Percentiles rank a stretch among this genome's conserved stretches.
Evolutionary conservation across 1,284 basidiomycete species (phyloP).

Genomic region (Cystobasidium slooffiae): DNA sequence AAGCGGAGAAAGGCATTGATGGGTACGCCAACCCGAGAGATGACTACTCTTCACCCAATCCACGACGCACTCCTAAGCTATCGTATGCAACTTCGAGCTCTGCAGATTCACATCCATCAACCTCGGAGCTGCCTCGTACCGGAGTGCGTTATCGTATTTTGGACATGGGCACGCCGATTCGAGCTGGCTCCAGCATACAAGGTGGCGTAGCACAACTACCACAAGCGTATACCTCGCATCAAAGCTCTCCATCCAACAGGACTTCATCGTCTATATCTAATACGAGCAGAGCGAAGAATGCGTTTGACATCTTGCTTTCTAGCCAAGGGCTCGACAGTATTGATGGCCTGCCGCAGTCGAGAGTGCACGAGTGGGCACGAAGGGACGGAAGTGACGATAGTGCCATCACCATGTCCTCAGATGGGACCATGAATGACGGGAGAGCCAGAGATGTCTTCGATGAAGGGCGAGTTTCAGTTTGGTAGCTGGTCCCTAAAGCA

Average conservation of each 20-base stretch:
- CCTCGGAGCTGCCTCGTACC: not conserved
- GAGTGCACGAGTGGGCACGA: conserved; percentile 8
- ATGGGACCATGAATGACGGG: not conserved
- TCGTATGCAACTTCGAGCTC: conserved; percentile 22
- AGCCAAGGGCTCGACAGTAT: conserved; percentile 5
- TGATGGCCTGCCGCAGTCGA: conserved; percentile 23
- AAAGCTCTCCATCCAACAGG: not conserved
- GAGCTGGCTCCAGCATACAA: not conserved
- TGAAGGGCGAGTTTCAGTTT: conserved; percentile 12
- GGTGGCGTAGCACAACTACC: not conserved
- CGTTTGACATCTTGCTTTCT: conserved; percentile 19
- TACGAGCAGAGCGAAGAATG: conserved; percentile 1
- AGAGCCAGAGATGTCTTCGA: conserved; percentile 4
- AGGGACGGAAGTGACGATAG: conserved; percentile 24
- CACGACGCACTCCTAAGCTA: not conserved
- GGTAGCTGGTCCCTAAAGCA: conserved; percentile 1
- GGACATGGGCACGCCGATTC: not conserved
- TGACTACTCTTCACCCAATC: not conserved
- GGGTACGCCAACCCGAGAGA: not conserved
- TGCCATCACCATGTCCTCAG: not conserved
- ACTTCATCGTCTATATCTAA: conserved; percentile 25
- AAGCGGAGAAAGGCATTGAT: not conserved
- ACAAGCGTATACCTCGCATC: not conserved
- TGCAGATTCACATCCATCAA: conserved; percentile 7
- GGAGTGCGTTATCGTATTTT: not conserved